Evolutionary conservation across 495 filamentous ascomycete species (phyloP).

Genomic region (Penicillium crystallinum): DNA sequence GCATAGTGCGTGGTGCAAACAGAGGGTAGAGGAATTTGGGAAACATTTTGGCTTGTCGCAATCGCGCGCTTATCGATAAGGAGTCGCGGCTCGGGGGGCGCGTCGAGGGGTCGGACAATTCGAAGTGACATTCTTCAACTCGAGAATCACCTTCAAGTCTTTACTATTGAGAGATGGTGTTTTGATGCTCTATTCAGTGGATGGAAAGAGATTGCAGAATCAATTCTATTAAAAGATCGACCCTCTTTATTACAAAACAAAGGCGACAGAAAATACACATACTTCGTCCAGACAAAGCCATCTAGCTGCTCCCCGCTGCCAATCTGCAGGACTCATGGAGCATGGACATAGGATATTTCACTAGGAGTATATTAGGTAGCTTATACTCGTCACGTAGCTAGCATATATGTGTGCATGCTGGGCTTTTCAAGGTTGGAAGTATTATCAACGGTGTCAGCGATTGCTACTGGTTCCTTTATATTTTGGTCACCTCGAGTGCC

Average conservation of each 20-base stretch:
- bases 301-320: neutral
- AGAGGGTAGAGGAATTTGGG: slow-evolving; percentile 2
- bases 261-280: neutral
- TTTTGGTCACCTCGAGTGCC: no score
- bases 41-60: slow-evolving; percentile 9
- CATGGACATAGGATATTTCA: neutral
- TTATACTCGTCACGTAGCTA: no score
- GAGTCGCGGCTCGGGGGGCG: neutral
- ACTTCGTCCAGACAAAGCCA: neutral
- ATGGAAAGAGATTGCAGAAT: neutral
- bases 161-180: no score
- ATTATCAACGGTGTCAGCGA: no score
- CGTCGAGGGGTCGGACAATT: neutral
- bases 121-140: neutral
- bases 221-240: neutral
- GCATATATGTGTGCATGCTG: no score
- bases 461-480: no score
- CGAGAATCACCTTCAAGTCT: neutral
- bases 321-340: neutral
- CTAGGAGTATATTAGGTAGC: no score
- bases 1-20: slow-evolving; percentile 5
- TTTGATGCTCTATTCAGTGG: no score
- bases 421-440: no score
- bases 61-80: slow-evolving; percentile 28
- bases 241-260: neutral